Evolutionary conservation across 192 early-diverging fungal genomes (phyloP), one percentile per base, ranked within the genome.

Genomic region (Backusella psychrophila): DNA sequence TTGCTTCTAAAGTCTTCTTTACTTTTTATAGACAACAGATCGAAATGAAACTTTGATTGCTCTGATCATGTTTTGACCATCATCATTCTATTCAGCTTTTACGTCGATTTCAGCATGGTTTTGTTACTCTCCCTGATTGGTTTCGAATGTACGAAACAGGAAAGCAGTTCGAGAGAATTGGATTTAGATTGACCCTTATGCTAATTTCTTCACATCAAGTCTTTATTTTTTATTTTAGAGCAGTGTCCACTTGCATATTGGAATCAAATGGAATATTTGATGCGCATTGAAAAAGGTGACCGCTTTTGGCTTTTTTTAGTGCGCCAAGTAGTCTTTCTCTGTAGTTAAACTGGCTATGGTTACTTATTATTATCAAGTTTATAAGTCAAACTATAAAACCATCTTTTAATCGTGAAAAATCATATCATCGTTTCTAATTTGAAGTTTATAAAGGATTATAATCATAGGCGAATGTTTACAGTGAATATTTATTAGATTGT

Each of bases 401-500:
- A 49, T 49, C 15, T 19, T 49, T 17, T n/a, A 49, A 49, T 49
- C 19, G 19, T 49, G 6, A 4, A n/a, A n/a, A n/a, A 49, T 49
- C 19, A n/a, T n/a, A 49, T 49, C 17, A 0, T 49, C 6, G 3
- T 29, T n/a, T 26, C 3, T 26, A 29, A 12, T 63, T 12, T 63
- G 21, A 4, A 29, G 3, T 23, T 63, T 9, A 63, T 26, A 29
- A 29, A 23, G 21, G 11, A 29, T 11, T 26, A 1, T 63, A 29
- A 29, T 63, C 21, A 63, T 63, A 26, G 23, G 56, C 2, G 12
- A 29, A 29, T 63, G 56, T 63, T 63, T 63, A 63, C 56, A 63
- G 23, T 29, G 56, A 63, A 63, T 63, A 29, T 63, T 63, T 63
- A 63, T 63, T 63, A 63, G 56, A 63, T 63, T 63, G 23, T 63